These are phyloP conservation scores for Naganishia randhawae DNA, from an alignment of 768 basidiomycete genomes.

Conservation along the genomic window DNA sequence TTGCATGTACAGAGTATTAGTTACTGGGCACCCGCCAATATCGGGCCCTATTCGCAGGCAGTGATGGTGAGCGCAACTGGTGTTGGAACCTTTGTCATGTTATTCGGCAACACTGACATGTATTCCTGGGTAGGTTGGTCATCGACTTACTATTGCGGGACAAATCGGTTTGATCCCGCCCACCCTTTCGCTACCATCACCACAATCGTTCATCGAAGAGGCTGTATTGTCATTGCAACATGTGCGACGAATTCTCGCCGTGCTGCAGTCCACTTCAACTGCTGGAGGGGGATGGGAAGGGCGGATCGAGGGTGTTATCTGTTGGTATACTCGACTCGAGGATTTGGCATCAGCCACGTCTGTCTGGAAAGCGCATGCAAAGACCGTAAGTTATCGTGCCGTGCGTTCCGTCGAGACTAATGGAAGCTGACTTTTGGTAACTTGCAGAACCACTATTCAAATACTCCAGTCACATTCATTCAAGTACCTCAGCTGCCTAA, in stretches of 20 bases:
- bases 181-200: slow-evolving; percentile 64
- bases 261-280: slow-evolving; percentile 56
- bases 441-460: slow-evolving; percentile 32
- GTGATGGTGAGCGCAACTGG: slow-evolving; percentile 63
- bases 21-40: slow-evolving; percentile 99
- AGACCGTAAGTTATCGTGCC: slow-evolving; percentile 25
- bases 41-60: slow-evolving; percentile 96
- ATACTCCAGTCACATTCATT: slow-evolving; percentile 44
- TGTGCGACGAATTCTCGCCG: slow-evolving; percentile 63
- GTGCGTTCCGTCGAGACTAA: neutral
- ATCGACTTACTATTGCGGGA: slow-evolving; percentile 82
- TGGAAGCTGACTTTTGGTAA: neutral
- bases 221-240: slow-evolving; percentile 77
- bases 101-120: neutral
- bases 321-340: slow-evolving; percentile 59
- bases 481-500: slow-evolving; percentile 49
- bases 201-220: slow-evolving; percentile 56
- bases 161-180: slow-evolving; percentile 88
- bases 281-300: slow-evolving; percentile 59
- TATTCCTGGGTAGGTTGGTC: slow-evolving; percentile 59
- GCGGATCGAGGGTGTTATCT: slow-evolving; percentile 63
- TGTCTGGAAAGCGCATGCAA: slow-evolving; percentile 38
- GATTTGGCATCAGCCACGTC: slow-evolving; percentile 34
- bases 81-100: neutral
- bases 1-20: slow-evolving; percentile 93